Evolutionary conservation across 805 yeast genomes (phyloP).

Genomic region (Candida piceae): DNA sequence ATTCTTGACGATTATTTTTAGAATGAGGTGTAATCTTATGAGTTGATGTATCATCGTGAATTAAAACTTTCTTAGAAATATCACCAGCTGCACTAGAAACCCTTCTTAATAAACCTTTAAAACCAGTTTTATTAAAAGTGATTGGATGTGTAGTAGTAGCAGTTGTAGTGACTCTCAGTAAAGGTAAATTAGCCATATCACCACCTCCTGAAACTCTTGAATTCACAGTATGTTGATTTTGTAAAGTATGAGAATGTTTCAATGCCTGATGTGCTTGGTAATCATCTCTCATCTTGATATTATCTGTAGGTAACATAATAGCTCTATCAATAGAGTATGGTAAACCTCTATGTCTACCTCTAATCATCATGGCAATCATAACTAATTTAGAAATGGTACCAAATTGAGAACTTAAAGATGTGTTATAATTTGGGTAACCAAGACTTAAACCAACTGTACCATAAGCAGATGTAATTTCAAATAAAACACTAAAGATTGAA

Average conservation of each 20-base stretch:
- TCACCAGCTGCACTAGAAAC: constrained; percentile 12
- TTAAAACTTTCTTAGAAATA: background rate
- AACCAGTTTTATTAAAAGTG: too few relatives aligned
- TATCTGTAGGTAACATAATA: constrained; percentile 73
- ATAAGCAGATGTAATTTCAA: constrained; percentile 91
- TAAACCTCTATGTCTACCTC: constrained; percentile 95
- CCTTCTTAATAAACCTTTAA: constrained; percentile 7
- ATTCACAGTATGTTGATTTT: constrained; percentile 3
- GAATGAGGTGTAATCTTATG: background rate
- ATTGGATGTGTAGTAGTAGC: constrained; percentile 3
- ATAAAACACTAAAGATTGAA: constrained; percentile 66
- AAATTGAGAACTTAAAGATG: constrained; percentile 74
- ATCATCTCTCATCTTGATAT: constrained; percentile 56
- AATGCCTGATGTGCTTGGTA: constrained; percentile 47
- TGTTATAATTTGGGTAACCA: constrained; percentile 65
- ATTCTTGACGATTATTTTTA: background rate
- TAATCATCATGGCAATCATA: constrained; percentile 81
- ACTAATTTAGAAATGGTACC: constrained; percentile 72
- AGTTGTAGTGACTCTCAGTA: constrained; percentile 13
- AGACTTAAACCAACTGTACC: constrained; percentile 93
- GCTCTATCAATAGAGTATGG: constrained; percentile 95
- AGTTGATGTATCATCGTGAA: background rate
- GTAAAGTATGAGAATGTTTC: constrained; percentile 24
- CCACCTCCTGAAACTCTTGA: constrained; percentile 1
- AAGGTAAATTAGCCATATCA: constrained; percentile 5